Conservation (phyloP, 768 basidiomycete genomes). For the Chalciporus pseudorubinellus region DNA sequence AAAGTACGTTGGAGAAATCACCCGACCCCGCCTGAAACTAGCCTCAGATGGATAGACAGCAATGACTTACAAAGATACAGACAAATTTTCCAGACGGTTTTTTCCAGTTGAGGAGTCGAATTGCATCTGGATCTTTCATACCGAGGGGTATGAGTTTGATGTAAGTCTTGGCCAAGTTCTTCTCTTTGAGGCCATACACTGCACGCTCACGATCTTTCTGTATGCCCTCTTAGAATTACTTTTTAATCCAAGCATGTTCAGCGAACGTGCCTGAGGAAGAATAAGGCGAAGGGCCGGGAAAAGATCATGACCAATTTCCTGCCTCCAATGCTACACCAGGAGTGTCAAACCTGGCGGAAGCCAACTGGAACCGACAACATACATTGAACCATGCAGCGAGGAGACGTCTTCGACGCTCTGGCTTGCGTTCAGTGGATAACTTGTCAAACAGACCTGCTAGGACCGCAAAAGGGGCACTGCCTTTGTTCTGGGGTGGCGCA, state of each 20-base stretch:
- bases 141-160: constrained; percentile 87
- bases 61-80: constrained; percentile 21
- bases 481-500: constrained; percentile 61
- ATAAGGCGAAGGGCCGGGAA: constrained; percentile 88
- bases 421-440: constrained; percentile 68
- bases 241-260: neutral
- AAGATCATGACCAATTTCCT: constrained; percentile 81
- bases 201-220: constrained; percentile 94
- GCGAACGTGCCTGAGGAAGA: constrained; percentile 71
- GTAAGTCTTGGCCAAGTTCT: constrained; percentile 88
- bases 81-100: constrained; percentile 69
- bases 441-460: constrained; percentile 73
- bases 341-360: constrained; percentile 8
- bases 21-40: constrained; percentile 63
- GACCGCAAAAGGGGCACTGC: constrained; percentile 67
- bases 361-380: constrained; percentile 28
- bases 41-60: neutral
- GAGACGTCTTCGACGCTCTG: constrained; percentile 66
- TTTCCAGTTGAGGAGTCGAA: constrained; percentile 88
- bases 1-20: constrained; percentile 85
- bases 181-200: constrained; percentile 93
- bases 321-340: constrained; percentile 71
- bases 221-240: constrained; percentile 1
- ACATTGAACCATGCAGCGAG: constrained; percentile 82
- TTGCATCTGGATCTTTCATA: constrained; percentile 74